phyloP scores from a whole-genome alignment of 2,329 filamentous ascomycete species.

The Colletotrichum higginsianum region DNA sequence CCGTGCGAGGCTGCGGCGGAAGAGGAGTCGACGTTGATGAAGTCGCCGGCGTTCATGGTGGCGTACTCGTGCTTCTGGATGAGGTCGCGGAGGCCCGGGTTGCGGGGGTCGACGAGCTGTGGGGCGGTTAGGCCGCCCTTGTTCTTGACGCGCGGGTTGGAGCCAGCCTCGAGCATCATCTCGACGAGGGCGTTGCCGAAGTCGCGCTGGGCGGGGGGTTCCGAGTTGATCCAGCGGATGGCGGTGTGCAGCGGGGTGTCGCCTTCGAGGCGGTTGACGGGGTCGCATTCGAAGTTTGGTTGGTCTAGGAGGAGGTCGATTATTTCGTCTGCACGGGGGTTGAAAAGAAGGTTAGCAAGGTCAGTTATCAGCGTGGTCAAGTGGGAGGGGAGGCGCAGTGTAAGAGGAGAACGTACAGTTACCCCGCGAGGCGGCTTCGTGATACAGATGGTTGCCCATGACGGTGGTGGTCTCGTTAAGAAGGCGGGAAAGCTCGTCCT shows the following conservation, averaged over 20 bases:
- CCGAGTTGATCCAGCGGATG: slow-evolving; percentile 81
- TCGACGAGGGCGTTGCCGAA: slow-evolving; percentile 78
- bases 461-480: slow-evolving; percentile 90
- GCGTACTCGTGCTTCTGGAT: slow-evolving; percentile 81
- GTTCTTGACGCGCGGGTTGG: slow-evolving; percentile 72
- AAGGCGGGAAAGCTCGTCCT: slow-evolving; percentile 79
- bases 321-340: slow-evolving; percentile 73
- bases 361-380: background rate
- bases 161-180: slow-evolving; percentile 87
- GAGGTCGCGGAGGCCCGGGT: slow-evolving; percentile 72
- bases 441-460: slow-evolving; percentile 89
- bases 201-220: slow-evolving; percentile 73
- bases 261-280: slow-evolving; percentile 77
- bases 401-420: slow-evolving; percentile 75
- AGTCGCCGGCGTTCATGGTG: slow-evolving; percentile 70
- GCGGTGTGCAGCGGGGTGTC: slow-evolving; percentile 87
- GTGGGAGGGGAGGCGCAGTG: background rate
- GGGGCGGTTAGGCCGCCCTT: slow-evolving; percentile 80
- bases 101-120: slow-evolving; percentile 81
- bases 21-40: slow-evolving; percentile 58
- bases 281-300: slow-evolving; percentile 88
- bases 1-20: slow-evolving; percentile 32
- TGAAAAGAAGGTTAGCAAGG: background rate
- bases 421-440: slow-evolving; percentile 88
- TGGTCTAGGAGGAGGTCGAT: slow-evolving; percentile 88